These are phyloP conservation scores for Cudoniella acicularis DNA, from an alignment of 495 filamentous ascomycete species.

Conservation along the genomic window DNA sequence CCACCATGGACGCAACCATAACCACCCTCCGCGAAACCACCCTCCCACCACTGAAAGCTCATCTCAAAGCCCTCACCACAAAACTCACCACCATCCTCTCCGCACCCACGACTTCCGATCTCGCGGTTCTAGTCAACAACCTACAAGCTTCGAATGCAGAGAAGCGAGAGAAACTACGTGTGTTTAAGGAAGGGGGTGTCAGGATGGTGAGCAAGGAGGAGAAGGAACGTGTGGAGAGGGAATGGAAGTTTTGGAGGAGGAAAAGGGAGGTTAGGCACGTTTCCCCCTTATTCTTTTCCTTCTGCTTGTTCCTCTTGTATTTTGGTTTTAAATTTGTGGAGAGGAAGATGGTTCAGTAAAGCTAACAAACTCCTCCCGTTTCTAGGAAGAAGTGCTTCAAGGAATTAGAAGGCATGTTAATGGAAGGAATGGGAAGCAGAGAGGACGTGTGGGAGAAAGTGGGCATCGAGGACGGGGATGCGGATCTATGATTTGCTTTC, in stretches of 20 bases:
- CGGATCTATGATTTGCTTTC: neutral
- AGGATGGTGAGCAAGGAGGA: conserved; percentile 25
- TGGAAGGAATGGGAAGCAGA: neutral
- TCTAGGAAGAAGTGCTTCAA: neutral
- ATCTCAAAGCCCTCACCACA: conserved; percentile 48
- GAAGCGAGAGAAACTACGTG: conserved; percentile 36
- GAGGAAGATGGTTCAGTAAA: no score
- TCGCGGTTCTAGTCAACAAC: conserved; percentile 40
- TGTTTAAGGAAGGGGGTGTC: conserved; percentile 34
- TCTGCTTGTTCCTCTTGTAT: no score
- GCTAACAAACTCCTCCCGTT: no score
- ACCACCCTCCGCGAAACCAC: conserved; percentile 43
- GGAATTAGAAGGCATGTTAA: neutral
- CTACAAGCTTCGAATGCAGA: conserved; percentile 45
- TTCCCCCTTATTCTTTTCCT: no score
- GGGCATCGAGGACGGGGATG: neutral
- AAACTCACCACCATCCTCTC: conserved; percentile 45
- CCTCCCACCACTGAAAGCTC: conserved; percentile 42
- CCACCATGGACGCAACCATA: conserved; percentile 47
- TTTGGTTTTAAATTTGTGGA: no score
- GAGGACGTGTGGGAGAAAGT: neutral
- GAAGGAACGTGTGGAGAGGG: neutral
- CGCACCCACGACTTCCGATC: conserved; percentile 48
- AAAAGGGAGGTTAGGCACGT: neutral
- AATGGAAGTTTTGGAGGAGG: neutral